Evolutionary conservation across 106 monocot genomes (phyloP).

Genomic region (Hemerocallis citrina): DNA sequence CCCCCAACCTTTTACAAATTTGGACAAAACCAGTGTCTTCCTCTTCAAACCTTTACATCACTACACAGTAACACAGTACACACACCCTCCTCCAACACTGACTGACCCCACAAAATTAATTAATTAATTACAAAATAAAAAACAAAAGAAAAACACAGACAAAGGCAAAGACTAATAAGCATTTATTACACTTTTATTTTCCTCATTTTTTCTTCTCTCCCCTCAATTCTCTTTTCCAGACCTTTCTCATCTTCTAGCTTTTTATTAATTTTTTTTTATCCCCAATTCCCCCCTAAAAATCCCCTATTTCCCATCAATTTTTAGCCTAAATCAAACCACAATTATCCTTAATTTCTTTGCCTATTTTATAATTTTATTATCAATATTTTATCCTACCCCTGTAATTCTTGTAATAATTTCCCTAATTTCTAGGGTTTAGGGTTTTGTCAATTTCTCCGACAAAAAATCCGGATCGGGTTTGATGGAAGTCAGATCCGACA

Average conservation of each 20-base stretch:
- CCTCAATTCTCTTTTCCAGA: not conserved
- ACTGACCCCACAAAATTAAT: too few species aligned
- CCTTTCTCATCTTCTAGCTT: not conserved
- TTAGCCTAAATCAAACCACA: not conserved
- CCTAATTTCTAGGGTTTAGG: not conserved
- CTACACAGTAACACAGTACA: too few species aligned
- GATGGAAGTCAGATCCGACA: conserved; percentile 18
- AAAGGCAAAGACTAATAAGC: too few species aligned
- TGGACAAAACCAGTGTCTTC: too few species aligned
- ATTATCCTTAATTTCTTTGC: not conserved
- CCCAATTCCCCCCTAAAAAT: too few species aligned
- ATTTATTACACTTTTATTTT: too few species aligned
- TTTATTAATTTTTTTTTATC: too few species aligned
- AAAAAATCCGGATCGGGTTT: not conserved
- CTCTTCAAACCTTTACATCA: too few species aligned
- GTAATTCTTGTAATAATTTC: not conserved
- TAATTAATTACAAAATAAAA: too few species aligned
- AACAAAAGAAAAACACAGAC: too few species aligned
- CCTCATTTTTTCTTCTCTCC: not conserved
- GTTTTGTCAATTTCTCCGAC: not conserved
- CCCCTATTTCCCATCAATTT: not conserved
- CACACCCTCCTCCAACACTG: too few species aligned
- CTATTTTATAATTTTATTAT: not conserved
- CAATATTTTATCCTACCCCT: not conserved
- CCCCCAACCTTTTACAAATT: too few species aligned